Conservation (phyloP, 208 protist species). For the Zelonia costaricensis region DNA sequence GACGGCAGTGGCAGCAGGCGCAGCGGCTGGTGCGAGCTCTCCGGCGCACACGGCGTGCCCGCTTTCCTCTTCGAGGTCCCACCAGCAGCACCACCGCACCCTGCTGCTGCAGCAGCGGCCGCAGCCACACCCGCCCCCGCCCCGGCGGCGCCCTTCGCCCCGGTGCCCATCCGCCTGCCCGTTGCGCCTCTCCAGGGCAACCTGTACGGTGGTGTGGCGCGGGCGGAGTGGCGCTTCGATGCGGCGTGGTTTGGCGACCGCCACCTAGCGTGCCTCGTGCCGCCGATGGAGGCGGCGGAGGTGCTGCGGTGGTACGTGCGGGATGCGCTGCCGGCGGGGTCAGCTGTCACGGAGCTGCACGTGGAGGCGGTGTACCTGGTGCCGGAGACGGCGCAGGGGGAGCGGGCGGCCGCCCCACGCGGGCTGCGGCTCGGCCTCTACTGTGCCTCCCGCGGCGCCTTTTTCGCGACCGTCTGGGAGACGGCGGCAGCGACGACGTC, state of each 20-base stretch:
- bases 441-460: slow-evolving; percentile 9
- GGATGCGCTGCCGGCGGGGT: slow-evolving; percentile 13
- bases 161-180: slow-evolving; percentile 18
- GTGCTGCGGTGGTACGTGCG: slow-evolving; percentile 41
- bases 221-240: slow-evolving; percentile 35
- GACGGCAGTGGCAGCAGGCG: neutral
- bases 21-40: slow-evolving; percentile 39
- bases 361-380: slow-evolving; percentile 15
- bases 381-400: neutral
- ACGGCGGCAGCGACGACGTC: neutral
- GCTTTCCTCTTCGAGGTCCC: slow-evolving; percentile 30
- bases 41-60: slow-evolving; percentile 27
- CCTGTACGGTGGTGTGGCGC: slow-evolving; percentile 9
- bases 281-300: slow-evolving; percentile 32
- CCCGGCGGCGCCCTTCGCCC: neutral
- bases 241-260: slow-evolving; percentile 69
- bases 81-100: neutral
- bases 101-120: neutral
- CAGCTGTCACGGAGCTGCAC: neutral
- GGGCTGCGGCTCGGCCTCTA: slow-evolving; percentile 18
- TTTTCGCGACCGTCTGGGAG: slow-evolving; percentile 9
- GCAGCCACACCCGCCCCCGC: neutral
- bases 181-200: slow-evolving; percentile 1
- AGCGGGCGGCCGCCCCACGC: neutral
- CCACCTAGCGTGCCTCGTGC: slow-evolving; percentile 39